Evolutionary conservation across 805 yeast species (phyloP), one percentile per base, ranked within the genome.

Genomic region (Candida sithepensis): DNA sequence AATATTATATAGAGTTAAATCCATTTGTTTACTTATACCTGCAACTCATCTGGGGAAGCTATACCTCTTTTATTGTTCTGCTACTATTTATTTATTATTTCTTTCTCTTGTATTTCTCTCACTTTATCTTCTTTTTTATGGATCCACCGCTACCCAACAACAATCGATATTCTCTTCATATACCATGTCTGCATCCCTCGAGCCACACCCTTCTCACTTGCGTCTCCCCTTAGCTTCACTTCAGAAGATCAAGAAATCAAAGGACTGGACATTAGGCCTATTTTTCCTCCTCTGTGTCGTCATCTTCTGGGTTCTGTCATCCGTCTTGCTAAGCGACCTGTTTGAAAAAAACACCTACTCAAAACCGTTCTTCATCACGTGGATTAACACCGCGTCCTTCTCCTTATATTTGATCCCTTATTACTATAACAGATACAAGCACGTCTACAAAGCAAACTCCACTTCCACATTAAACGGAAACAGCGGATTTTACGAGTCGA

Each of bases 301-400:
- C 23, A 64, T 87, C 1, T 76, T 89, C 21, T 92, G 99, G 99
- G 97, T 94, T 10, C 69, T 85, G 33, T 88, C 96, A 3, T 88
- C 96, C 3, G 92, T 90, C 56, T 65, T 92, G 41, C 84, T 94
- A 33, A 90, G 88, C 65, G 83, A 81, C 39, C 71, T 88, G 37
- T 85, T 88, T 56, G 89, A 83, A 55, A 75, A 78, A 41, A 79
- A 76, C 48, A 47, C 50, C 8, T 94, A 89, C 65, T 69, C 89
- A 42, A 94, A 94, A 67, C 99, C 99, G 16, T 91, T 89, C 61
- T 78, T 91, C 52, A 87, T 94, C 56, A 94, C 99, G 2, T 94
- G 92, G 69, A 66, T 92, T 56, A 94, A 91, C 69, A 91, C 98
- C 0, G 83, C 89, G 1, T 79, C 94, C 3, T 94, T 94, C 64